phyloP scores from a whole-genome alignment of 2,329 filamentous ascomycete species.

The Sporothrix sp. region DNA sequence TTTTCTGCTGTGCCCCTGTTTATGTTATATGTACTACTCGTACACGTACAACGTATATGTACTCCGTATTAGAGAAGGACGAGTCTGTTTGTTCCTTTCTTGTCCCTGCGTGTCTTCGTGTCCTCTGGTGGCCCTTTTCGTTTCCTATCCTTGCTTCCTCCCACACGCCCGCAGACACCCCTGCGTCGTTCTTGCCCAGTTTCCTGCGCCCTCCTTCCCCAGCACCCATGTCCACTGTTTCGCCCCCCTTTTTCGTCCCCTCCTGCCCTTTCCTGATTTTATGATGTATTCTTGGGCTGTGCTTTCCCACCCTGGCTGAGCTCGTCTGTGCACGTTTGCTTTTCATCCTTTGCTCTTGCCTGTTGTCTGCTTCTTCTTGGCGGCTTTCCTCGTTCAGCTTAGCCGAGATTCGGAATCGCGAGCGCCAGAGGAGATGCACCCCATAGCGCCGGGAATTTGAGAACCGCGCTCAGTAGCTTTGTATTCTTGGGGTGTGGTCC shows the following conservation, averaged over 20 bases:
- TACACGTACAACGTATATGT: neutral
- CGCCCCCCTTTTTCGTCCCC: neutral
- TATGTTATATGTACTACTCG: neutral
- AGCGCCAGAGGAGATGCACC: neutral
- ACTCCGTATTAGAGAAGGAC: too few species aligned
- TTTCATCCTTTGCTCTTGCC: neutral
- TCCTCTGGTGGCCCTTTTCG: neutral
- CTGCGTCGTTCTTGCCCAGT: neutral
- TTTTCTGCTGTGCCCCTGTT: neutral
- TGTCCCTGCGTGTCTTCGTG: neutral
- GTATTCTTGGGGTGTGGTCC: neutral
- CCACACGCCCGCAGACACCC: slow-evolving; percentile 3
- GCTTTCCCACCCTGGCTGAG: neutral
- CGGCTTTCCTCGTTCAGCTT: slow-evolving; percentile 10
- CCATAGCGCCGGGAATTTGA: slow-evolving; percentile 8
- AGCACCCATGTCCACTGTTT: too few species aligned
- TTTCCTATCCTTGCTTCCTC: slow-evolving; percentile 5
- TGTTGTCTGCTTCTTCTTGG: neutral
- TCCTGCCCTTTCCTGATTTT: neutral
- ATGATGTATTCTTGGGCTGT: neutral
- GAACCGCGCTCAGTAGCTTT: neutral
- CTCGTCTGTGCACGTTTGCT: neutral
- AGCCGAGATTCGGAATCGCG: slow-evolving; percentile 10
- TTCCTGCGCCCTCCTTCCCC: neutral
- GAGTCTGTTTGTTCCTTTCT: too few species aligned